Evolutionary conservation across 169 alveolate species (phyloP), one percentile per base, ranked within the genome.

Genomic region (Pseudocohnilembus persalinus): DNA sequence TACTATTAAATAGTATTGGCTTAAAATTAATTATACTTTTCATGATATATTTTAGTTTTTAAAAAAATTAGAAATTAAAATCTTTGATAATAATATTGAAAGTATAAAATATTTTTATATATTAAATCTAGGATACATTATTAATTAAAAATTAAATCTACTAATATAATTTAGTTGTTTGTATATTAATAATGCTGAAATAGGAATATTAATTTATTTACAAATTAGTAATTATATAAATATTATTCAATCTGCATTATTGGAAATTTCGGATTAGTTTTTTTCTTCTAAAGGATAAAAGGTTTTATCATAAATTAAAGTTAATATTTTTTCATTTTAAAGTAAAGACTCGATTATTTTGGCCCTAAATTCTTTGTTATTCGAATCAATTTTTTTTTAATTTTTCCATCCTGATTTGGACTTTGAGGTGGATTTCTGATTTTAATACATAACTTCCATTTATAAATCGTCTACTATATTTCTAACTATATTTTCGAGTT

Each of bases 301-400:
- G 31, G 81, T 81, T 68, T 87, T 65, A 77, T 82, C 88, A 76
- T 87, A 81, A 49, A 87, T 68, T 1, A 82, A 76, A 30, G 88
- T 82, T 65, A 82, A 74, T 32, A 87, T 77, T 73, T 76, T 82
- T 28, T 87, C 88, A 82, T 87, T 78, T 34, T 76, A 35, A 65
- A 82, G 76, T 34, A 81, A 29, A 64, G 49, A 32, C 29, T 87
- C 74, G 26, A 87, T 82, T 34, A 81, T 33, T n/a, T 76, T 87
- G 34, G 75, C 84, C 82, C 88, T 87, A 30, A 81, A 79, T 32
- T 87, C 83, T n/a, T 82, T 82, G 0, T 68, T 79, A 73, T 78
- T 73, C 33, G n/a, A 26, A 63, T 81, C 86, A 31, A 0, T 64
- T 76, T 86, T 80, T 6, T 63, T 34, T 86, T 30, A 73, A 33